These are phyloP conservation scores for Acorus gramineus DNA, from an alignment of 106 monocot species.

Conservation along the genomic window DNA sequence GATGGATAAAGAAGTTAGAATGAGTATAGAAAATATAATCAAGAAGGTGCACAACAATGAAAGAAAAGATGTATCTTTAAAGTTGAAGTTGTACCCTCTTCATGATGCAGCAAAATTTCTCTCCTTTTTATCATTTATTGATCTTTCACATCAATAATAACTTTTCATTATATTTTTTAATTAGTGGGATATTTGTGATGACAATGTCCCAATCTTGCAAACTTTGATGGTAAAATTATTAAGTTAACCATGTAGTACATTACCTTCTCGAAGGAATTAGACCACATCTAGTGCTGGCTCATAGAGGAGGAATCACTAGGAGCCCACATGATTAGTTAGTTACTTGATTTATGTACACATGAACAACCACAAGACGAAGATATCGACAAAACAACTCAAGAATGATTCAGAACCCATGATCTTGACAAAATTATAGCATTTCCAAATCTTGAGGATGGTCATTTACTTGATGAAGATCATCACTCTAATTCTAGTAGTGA, in stretches of 20 bases:
- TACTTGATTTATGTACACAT: background rate
- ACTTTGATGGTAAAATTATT: background rate
- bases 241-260: background rate
- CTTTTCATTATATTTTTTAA: background rate
- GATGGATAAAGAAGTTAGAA: background rate
- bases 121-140: background rate
- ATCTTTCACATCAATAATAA: background rate
- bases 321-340: background rate
- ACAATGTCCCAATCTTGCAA: background rate
- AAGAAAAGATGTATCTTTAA: background rate
- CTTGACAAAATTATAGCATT: background rate
- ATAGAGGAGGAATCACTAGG: background rate
- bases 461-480: too few species aligned
- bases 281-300: background rate
- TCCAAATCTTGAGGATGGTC: too few species aligned
- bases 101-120: background rate
- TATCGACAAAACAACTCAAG: too few species aligned
- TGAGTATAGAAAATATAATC: background rate
- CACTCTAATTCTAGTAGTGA: too few species aligned
- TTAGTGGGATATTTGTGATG: background rate
- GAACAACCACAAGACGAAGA: background rate
- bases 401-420: background rate
- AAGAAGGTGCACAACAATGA: background rate
- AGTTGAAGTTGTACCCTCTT: background rate
- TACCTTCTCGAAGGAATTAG: background rate